Evolutionary conservation across 768 basidiomycete genomes (phyloP).

Genomic region (Cystobasidiopsis lactophilus): DNA sequence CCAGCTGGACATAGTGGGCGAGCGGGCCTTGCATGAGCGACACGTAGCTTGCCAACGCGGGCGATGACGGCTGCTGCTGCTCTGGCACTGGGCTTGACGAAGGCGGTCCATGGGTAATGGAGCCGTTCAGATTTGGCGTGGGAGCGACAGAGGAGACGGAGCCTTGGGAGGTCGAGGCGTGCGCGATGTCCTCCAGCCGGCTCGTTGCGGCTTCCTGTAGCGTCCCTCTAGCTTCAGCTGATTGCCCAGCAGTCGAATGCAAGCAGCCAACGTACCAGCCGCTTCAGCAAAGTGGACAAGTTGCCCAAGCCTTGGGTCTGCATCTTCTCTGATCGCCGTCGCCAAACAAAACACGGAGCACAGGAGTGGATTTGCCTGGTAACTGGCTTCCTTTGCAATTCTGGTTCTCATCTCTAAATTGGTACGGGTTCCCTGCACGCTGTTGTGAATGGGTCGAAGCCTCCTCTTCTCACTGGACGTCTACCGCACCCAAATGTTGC

Average conservation of each 20-base stretch:
- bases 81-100: constrained; percentile 14
- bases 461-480: no score
- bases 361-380: no score
- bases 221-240: background rate
- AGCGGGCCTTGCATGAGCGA: constrained; percentile 49
- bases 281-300: constrained; percentile 9
- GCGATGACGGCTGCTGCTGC: constrained; percentile 26
- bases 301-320: background rate
- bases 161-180: constrained; percentile 20
- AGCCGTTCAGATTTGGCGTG: constrained; percentile 17
- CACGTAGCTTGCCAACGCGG: constrained; percentile 49
- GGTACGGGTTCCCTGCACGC: no score
- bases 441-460: no score
- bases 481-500: no score
- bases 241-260: background rate
- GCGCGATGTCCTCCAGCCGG: constrained; percentile 70
- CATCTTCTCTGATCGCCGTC: no score
- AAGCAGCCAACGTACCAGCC: constrained; percentile 7
- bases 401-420: no score
- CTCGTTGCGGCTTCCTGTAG: constrained; percentile 85
- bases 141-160: constrained; percentile 18
- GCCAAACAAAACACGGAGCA: no score
- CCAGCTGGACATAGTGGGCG: constrained; percentile 49
- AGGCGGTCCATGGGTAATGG: constrained; percentile 23
- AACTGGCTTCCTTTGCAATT: no score